These are phyloP conservation scores for Microdochium bolleyi DNA, from an alignment of 2,329 filamentous ascomycete species.

Conservation along the genomic window DNA sequence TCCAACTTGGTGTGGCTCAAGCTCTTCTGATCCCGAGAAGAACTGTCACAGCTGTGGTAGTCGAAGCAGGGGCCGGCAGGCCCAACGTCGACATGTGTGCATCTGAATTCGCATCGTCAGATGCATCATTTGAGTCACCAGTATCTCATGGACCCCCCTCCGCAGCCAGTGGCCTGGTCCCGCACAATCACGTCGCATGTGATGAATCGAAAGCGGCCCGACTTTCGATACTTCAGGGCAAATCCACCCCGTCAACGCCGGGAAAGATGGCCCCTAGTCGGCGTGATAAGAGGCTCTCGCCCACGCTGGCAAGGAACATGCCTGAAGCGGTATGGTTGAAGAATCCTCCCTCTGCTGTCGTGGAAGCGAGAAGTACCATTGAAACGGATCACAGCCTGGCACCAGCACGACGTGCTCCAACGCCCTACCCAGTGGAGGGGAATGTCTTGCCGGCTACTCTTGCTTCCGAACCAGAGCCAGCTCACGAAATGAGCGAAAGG, in stretches of 20 bases:
- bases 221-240: constrained; percentile 5
- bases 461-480: neutral
- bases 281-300: neutral
- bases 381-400: constrained; percentile 10
- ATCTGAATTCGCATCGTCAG: constrained; percentile 20
- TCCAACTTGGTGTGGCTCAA: constrained; percentile 16
- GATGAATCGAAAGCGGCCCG: neutral
- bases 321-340: constrained; percentile 20
- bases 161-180: constrained; percentile 9
- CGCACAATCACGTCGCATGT: constrained; percentile 1
- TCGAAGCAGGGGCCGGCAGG: constrained; percentile 3
- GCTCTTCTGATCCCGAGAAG: constrained; percentile 8
- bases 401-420: constrained; percentile 1
- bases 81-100: neutral
- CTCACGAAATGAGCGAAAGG: neutral
- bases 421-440: neutral
- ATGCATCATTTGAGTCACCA: constrained; percentile 13
- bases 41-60: constrained; percentile 6
- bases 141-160: constrained; percentile 15
- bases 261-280: constrained; percentile 3
- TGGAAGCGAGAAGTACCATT: constrained; percentile 5
- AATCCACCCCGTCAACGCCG: constrained; percentile 3
- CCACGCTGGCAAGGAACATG: constrained; percentile 10
- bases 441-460: neutral
- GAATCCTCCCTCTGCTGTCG: constrained; percentile 15